phyloP scores from a whole-genome alignment of 1,284 basidiomycete genomes.

The Coniferiporia sulphurascens region DNA sequence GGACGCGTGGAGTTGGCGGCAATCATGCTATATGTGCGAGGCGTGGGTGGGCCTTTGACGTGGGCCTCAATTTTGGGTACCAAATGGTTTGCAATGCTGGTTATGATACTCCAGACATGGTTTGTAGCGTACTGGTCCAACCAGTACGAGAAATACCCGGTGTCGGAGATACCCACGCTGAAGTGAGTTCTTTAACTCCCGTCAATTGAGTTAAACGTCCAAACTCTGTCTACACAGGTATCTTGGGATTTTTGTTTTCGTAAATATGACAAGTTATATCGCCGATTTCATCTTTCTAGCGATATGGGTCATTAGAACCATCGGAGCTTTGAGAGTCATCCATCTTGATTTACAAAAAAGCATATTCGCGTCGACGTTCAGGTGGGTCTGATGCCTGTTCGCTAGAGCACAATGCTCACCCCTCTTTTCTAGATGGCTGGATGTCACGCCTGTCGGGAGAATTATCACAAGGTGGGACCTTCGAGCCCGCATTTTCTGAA shows the following conservation, averaged over 20 bases:
- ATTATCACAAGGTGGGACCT: slow-evolving; percentile 39
- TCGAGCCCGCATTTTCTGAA: no score
- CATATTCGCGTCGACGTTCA: slow-evolving; percentile 35
- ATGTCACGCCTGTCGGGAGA: slow-evolving; percentile 37
- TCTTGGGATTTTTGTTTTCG: slow-evolving; percentile 25
- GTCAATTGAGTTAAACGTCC: neutral
- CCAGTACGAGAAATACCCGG: slow-evolving; percentile 40
- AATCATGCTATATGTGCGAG: slow-evolving; percentile 23
- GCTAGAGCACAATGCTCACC: neutral
- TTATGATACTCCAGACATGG: slow-evolving; percentile 43
- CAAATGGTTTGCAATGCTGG: slow-evolving; percentile 25
- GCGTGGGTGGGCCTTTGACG: slow-evolving; percentile 26
- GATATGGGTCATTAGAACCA: neutral
- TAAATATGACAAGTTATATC: no score
- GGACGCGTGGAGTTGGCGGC: slow-evolving; percentile 32
- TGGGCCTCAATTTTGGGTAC: slow-evolving; percentile 27
- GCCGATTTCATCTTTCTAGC: no score
- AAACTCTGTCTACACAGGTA: slow-evolving; percentile 4
- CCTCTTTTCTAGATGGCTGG: slow-evolving; percentile 29
- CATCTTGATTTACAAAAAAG: neutral
- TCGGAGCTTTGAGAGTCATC: neutral
- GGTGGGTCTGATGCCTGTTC: slow-evolving; percentile 16
- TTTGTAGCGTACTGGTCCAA: slow-evolving; percentile 57
- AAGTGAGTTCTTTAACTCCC: slow-evolving; percentile 1
- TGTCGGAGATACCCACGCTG: neutral